These are phyloP conservation scores for button mushroom (Agaricus bisporus) DNA, from an alignment of 768 basidiomycete species.

Conservation along the genomic window DNA sequence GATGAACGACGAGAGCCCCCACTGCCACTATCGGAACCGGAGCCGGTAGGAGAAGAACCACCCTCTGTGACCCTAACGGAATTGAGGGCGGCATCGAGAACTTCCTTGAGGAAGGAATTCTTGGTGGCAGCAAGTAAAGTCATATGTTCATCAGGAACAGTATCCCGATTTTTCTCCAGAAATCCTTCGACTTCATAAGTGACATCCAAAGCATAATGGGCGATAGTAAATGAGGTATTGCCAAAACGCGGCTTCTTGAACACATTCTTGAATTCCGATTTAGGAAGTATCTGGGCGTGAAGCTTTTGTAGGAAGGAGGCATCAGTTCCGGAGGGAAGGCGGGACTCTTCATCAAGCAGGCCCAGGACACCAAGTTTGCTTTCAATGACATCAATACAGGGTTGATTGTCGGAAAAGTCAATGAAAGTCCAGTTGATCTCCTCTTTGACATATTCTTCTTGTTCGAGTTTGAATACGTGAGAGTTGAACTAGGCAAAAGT, in stretches of 20 bases:
- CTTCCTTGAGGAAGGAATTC: conserved; percentile 92
- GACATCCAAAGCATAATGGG: conserved; percentile 97
- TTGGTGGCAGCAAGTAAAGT: conserved; percentile 77
- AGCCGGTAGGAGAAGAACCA: conserved; percentile 68
- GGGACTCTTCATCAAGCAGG: conserved; percentile 95
- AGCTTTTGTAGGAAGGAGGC: conserved; percentile 91
- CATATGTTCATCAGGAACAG: conserved; percentile 98
- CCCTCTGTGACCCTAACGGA: conserved; percentile 63
- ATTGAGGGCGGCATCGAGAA: conserved; percentile 83
- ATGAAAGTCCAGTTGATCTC: conserved; percentile 99
- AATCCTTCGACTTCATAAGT: conserved; percentile 99
- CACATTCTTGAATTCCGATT: conserved; percentile 78
- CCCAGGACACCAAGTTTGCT: conserved; percentile 93
- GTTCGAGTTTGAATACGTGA: conserved; percentile 98
- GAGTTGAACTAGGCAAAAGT: conserved; percentile 77
- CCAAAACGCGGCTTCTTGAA: conserved; percentile 99
- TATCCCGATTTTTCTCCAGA: conserved; percentile 97
- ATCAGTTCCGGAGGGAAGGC: conserved; percentile 90
- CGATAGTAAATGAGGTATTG: conserved; percentile 94
- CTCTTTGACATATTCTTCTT: conserved; percentile 98
- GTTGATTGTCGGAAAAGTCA: conserved; percentile 98
- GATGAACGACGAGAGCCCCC: conserved; percentile 76
- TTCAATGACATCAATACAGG: conserved; percentile 98
- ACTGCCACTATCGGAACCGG: conserved; percentile 72
- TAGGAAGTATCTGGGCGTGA: conserved; percentile 69